These are phyloP conservation scores for Myriosclerotinia duriaeana DNA, from an alignment of 2,329 filamentous ascomycete species.

Conservation along the genomic window DNA sequence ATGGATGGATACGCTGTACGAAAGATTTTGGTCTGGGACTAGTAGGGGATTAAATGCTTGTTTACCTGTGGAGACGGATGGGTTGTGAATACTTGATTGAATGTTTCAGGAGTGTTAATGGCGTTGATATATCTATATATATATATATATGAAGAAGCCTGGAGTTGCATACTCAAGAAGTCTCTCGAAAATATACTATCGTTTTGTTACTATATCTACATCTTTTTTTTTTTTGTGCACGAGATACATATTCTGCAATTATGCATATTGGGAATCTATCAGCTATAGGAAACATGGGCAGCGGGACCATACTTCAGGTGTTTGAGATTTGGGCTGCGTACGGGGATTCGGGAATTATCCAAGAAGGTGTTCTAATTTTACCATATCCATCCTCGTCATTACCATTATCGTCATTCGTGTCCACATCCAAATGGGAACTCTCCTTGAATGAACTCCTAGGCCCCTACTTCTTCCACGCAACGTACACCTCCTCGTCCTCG, in stretches of 20 bases:
- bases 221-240: not conserved
- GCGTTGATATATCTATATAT: not conserved
- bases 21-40: not conserved
- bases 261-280: too few species aligned
- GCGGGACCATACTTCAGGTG: slow-evolving; percentile 2
- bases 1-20: slow-evolving; percentile 1
- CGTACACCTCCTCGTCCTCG: not conserved
- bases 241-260: too few species aligned
- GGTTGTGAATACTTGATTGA: not conserved
- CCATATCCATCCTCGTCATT: not conserved
- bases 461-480: slow-evolving; percentile 10
- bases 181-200: too few species aligned
- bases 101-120: not conserved
- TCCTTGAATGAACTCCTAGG: not conserved
- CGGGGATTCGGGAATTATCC: slow-evolving; percentile 5
- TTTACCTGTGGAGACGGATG: not conserved
- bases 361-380: slow-evolving; percentile 6
- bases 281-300: not conserved
- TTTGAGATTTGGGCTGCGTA: slow-evolving; percentile 17
- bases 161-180: too few species aligned
- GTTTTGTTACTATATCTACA: not conserved
- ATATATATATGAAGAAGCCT: not conserved
- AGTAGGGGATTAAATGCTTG: not conserved
- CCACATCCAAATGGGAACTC: not conserved
- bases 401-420: too few species aligned